These are phyloP conservation scores for Nasturtium officinale DNA, from an alignment of 345 rosid species.

Conservation along the genomic window DNA sequence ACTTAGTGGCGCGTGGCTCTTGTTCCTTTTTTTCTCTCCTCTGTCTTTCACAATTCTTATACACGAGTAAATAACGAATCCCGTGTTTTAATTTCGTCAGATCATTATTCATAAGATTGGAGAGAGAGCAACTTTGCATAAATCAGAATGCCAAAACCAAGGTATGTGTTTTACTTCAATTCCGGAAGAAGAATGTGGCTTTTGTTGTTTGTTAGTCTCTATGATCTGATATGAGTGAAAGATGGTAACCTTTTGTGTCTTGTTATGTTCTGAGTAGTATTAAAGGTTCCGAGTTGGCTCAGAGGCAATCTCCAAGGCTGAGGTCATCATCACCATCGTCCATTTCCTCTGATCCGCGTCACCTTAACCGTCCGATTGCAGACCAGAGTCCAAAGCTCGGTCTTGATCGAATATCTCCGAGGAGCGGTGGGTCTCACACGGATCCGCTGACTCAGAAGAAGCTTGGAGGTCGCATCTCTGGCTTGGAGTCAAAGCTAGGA, in stretches of 20 bases:
- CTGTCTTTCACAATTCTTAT: too few relatives aligned
- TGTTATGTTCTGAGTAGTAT: conserved; percentile 12
- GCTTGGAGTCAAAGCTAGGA: conserved; percentile 83
- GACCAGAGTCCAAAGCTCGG: conserved; percentile 66
- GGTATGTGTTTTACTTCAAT: conserved; percentile 41
- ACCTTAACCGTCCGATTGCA: conserved; percentile 54
- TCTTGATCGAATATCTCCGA: conserved; percentile 66
- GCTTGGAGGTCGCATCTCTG: conserved; percentile 78
- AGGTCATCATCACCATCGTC: conserved; percentile 46
- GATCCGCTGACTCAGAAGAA: conserved; percentile 72
- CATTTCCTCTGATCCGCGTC: conserved; percentile 55
- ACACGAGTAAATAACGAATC: too few relatives aligned
- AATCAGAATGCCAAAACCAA: conserved; percentile 70
- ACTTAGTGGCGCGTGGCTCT: conserved; percentile 21
- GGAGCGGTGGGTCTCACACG: conserved; percentile 53
- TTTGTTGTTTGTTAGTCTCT: conserved; percentile 18
- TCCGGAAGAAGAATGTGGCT: not conserved
- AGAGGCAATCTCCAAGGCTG: conserved; percentile 69
- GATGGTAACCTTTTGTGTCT: not conserved
- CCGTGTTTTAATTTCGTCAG: conserved; percentile 36
- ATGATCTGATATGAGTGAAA: not conserved
- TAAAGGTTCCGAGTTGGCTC: conserved; percentile 60
- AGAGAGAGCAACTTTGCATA: not conserved
- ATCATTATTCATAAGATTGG: conserved; percentile 20
- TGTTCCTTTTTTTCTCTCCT: too few relatives aligned